Evolutionary conservation across 805 yeast genomes (phyloP), one percentile per base, ranked within the genome.

Genomic region (Geotrichum ghanense): DNA sequence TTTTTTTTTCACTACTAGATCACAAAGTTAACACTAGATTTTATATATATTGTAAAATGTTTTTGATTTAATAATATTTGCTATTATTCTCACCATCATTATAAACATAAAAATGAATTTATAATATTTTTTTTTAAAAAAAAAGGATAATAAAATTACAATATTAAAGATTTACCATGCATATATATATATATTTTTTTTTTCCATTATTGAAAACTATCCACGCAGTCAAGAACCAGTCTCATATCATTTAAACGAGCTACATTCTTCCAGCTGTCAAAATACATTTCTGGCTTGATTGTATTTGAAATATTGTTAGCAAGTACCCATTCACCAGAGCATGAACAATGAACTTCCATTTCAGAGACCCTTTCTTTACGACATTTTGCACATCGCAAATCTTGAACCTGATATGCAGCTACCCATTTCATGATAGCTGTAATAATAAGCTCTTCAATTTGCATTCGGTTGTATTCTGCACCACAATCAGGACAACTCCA

Each of bases 301-400:
- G 87, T 57, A 0, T 70, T 73, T 3, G 58, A 64, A 43, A 67
- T 66, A 3, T 69, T 58, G 19, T 79, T 60, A 0, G 84, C 77
- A 43, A 76, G 80, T 3, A 63, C 68, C 95, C 95, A 88, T 14
- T 65, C 60, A 6, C 99, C 99, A 0, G 98, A 90, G 61, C 98
- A 92, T 19, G 75, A 65, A 63, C 98, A 94, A 60, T 78, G 78
- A 24, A 70, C 70, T 25, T 87, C 74, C 74, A 92, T 70, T 51
- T 81, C 80, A 54, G 76, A 81, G 27, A 75, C 78, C 55, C 78
- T 77, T 48, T 86, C 68, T 48, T 69, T 75, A 22, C 75, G 72
- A 64, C 98, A 92, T 58, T 84, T 87, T 16, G 67, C 59, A 63
- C 99, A 92, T 54, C 74, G 76, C 55, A 83, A 68, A 62, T 90